Evolutionary conservation across 2,329 filamentous ascomycete genomes (phyloP).

Genomic region (Xylaria sp.): DNA sequence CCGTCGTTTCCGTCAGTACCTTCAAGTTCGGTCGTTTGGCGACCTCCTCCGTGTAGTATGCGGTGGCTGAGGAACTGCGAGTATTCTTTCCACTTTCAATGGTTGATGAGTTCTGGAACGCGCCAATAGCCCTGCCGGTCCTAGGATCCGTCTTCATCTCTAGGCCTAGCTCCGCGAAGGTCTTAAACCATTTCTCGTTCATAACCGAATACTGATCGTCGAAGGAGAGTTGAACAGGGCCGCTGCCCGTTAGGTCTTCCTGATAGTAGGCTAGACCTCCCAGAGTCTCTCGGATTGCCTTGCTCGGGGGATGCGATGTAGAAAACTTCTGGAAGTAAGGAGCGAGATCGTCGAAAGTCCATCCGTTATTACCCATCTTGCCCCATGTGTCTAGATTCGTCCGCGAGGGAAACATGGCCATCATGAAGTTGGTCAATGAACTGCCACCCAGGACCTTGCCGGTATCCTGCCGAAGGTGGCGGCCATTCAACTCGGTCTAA

Average conservation of each 20-base stretch:
- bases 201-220: conserved; percentile 48
- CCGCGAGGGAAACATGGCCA: conserved; percentile 40
- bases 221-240: conserved; percentile 53
- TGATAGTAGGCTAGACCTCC: conserved; percentile 46
- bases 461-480: conserved; percentile 47
- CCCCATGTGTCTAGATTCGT: conserved; percentile 37
- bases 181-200: conserved; percentile 52
- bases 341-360: conserved; percentile 37
- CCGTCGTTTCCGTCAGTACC: conserved; percentile 49
- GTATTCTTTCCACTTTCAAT: conserved; percentile 48
- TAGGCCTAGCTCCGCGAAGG: conserved; percentile 50
- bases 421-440: conserved; percentile 43
- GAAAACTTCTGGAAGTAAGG: conserved; percentile 39
- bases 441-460: conserved; percentile 50
- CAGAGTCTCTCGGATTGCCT: conserved; percentile 32
- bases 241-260: conserved; percentile 44
- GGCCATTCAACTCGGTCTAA: conserved; percentile 46
- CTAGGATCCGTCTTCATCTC: conserved; percentile 50
- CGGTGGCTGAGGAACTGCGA: conserved; percentile 49
- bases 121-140: conserved; percentile 46
- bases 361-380: conserved; percentile 42
- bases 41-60: conserved; percentile 50
- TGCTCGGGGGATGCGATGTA: conserved; percentile 37
- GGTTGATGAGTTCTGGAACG: conserved; percentile 48
- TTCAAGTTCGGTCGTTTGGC: conserved; percentile 49